These are phyloP conservation scores for Phialophora tarda DNA, from an alignment of 2,329 filamentous ascomycete species.

Conservation along the genomic window DNA sequence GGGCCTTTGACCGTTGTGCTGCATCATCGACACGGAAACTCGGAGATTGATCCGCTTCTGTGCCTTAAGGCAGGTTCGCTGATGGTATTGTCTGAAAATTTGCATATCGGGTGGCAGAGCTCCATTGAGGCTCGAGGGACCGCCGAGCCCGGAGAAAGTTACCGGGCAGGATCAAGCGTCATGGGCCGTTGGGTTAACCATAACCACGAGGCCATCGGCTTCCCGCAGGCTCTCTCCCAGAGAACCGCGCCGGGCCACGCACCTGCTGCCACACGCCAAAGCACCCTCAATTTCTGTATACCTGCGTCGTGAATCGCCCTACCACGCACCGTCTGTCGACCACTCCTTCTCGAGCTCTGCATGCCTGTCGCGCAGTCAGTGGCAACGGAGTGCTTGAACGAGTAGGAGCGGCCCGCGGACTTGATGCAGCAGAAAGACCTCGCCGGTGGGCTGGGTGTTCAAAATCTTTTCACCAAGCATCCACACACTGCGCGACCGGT, in stretches of 20 bases:
- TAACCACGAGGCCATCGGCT: not conserved
- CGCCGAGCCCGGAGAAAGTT: slow-evolving; percentile 12
- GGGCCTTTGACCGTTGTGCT: not conserved
- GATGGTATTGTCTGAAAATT: not conserved
- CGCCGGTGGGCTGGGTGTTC: not conserved
- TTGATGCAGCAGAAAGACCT: not conserved
- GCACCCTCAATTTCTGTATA: not conserved
- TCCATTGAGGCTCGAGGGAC: not conserved
- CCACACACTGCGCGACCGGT: not conserved
- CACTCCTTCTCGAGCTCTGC: not conserved
- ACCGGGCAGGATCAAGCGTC: slow-evolving; percentile 2
- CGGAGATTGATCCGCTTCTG: not conserved
- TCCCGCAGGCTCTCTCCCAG: not conserved
- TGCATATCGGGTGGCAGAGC: not conserved
- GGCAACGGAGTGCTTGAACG: not conserved
- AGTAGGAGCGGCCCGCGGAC: not conserved
- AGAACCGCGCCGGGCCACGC: not conserved
- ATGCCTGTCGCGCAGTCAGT: not conserved
- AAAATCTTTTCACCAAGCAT: not conserved
- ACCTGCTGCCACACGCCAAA: not conserved
- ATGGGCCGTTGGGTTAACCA: not conserved
- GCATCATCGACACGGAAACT: not conserved
- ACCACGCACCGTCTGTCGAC: not conserved
- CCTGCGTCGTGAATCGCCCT: not conserved
- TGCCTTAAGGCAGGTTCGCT: not conserved